phyloP scores from a whole-genome alignment of 1,284 basidiomycete genomes.

The Neotropicomus parvogracilis region DNA sequence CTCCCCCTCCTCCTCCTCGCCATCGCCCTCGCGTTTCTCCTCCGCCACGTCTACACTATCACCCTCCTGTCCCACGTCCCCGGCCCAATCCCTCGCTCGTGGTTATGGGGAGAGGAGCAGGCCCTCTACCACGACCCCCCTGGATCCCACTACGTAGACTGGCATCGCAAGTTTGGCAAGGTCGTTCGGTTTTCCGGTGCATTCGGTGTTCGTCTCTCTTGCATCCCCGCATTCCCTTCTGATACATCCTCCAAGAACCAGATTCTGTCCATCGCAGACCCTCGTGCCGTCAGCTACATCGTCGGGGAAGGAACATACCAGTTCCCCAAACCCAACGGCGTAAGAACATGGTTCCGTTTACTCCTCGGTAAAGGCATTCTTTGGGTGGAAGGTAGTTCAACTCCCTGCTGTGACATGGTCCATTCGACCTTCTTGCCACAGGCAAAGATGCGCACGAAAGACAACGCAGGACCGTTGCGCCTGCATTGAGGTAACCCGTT shows the following conservation, averaged over 20 bases:
- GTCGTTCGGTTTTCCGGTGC: conserved; percentile 52
- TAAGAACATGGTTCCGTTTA: conserved; percentile 56
- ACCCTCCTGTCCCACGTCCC: conserved; percentile 41
- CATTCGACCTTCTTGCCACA: conserved; percentile 18
- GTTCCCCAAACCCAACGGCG: conserved; percentile 58
- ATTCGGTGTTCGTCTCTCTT: conserved; percentile 41
- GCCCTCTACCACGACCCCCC: conserved; percentile 46
- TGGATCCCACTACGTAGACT: conserved; percentile 46
- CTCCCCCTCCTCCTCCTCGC: conserved; percentile 6
- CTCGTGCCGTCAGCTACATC: conserved; percentile 49
- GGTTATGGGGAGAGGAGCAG: conserved; percentile 59
- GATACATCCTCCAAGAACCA: conserved; percentile 40
- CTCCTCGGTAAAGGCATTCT: conserved; percentile 59
- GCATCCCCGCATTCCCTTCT: conserved; percentile 5
- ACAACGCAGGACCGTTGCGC: conserved; percentile 49
- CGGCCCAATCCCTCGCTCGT: conserved; percentile 44
- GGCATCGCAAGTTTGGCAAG: conserved; percentile 50
- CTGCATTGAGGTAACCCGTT: conserved; percentile 48
- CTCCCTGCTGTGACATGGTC: neutral
- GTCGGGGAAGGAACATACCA: conserved; percentile 48
- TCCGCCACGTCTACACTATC: conserved; percentile 22
- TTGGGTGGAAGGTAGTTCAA: conserved; percentile 51
- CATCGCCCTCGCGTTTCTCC: conserved; percentile 19
- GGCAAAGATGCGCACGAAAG: conserved; percentile 53
- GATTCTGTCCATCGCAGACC: conserved; percentile 52